Percentiles rank a stretch among this genome's conserved stretches.
Evolutionary conservation across 2,329 filamentous ascomycete species (phyloP).

Genomic region (Curvularia eragrostidis): DNA sequence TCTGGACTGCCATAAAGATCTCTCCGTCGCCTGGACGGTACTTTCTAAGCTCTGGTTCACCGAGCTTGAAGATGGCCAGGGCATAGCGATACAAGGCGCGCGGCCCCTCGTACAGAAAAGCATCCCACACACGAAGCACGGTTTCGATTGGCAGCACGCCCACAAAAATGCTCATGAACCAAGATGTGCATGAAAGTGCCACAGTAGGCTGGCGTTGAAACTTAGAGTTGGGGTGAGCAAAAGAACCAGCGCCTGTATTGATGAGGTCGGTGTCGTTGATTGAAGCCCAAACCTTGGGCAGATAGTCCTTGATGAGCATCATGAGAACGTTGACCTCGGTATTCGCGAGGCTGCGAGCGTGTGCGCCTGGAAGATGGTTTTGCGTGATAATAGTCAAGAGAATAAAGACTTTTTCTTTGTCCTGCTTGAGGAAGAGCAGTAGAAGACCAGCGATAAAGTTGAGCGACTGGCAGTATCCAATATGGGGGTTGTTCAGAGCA

Average conservation of each 20-base stretch:
- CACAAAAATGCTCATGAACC: slow-evolving; percentile 98
- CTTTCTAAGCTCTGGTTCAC: slow-evolving; percentile 76
- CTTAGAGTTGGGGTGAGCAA: slow-evolving; percentile 44
- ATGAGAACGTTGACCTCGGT: slow-evolving; percentile 94
- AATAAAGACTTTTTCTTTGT: slow-evolving; percentile 91
- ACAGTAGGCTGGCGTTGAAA: slow-evolving; percentile 77
- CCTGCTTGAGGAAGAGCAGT: slow-evolving; percentile 79
- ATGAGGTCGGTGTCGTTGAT: slow-evolving; percentile 75
- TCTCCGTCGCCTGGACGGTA: slow-evolving; percentile 87
- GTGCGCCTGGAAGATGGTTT: slow-evolving; percentile 86
- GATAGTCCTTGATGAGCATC: slow-evolving; percentile 79
- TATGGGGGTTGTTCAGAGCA: slow-evolving; percentile 85
- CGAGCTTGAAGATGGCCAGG: slow-evolving; percentile 87
- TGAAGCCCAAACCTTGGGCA: slow-evolving; percentile 85
- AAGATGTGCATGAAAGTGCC: slow-evolving; percentile 89
- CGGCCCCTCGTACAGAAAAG: slow-evolving; percentile 93
- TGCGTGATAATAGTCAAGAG: slow-evolving; percentile 91
- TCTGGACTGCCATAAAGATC: slow-evolving; percentile 93
- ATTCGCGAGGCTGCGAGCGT: slow-evolving; percentile 89
- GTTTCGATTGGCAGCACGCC: slow-evolving; percentile 91
- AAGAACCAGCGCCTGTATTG: slow-evolving; percentile 44
- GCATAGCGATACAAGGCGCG: slow-evolving; percentile 94
- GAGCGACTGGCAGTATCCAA: slow-evolving; percentile 94
- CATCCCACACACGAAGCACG: slow-evolving; percentile 91
- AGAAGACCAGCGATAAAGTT: slow-evolving; percentile 93